These are phyloP conservation scores for Colletotrichum sidae DNA, from an alignment of 2,329 filamentous ascomycete species.

Conservation along the genomic window DNA sequence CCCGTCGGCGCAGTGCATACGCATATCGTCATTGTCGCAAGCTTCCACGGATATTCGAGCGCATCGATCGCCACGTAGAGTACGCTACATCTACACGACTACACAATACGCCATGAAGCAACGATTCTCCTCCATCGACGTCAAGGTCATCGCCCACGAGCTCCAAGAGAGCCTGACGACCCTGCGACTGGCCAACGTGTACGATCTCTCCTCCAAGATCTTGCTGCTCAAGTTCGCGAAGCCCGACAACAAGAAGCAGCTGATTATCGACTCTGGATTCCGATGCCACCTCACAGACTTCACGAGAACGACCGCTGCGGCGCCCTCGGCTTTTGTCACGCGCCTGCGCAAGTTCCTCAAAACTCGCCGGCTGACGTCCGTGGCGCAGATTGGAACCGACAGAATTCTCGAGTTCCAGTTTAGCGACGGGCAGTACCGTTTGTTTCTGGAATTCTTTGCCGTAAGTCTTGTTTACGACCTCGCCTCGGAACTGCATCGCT, in stretches of 20 bases:
- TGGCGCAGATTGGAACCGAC: constrained; percentile 91
- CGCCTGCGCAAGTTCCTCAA: constrained; percentile 89
- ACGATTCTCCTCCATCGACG: constrained; percentile 82
- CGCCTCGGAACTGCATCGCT: neutral
- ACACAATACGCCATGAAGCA: constrained; percentile 74
- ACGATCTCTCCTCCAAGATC: constrained; percentile 95
- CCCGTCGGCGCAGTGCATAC: neutral
- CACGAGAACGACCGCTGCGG: constrained; percentile 84
- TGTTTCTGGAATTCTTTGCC: constrained; percentile 97
- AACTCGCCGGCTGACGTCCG: constrained; percentile 82
- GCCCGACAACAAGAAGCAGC: constrained; percentile 87
- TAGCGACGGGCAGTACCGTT: constrained; percentile 86
- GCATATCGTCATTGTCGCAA: constrained; percentile 1
- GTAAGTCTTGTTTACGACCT: constrained; percentile 42
- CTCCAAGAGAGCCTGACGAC: constrained; percentile 80
- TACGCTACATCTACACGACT: neutral
- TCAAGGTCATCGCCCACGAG: constrained; percentile 93
- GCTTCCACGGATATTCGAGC: constrained; percentile 11
- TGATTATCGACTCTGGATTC: constrained; percentile 95
- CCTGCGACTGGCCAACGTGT: constrained; percentile 90
- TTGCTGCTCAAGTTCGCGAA: constrained; percentile 96
- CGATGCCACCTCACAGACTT: constrained; percentile 95
- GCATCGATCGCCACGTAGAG: neutral
- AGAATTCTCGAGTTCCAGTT: constrained; percentile 93
- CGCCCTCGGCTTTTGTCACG: constrained; percentile 87